phyloP scores from a whole-genome alignment of 2,329 filamentous ascomycete genomes.

The Leptographium radiaticola region DNA sequence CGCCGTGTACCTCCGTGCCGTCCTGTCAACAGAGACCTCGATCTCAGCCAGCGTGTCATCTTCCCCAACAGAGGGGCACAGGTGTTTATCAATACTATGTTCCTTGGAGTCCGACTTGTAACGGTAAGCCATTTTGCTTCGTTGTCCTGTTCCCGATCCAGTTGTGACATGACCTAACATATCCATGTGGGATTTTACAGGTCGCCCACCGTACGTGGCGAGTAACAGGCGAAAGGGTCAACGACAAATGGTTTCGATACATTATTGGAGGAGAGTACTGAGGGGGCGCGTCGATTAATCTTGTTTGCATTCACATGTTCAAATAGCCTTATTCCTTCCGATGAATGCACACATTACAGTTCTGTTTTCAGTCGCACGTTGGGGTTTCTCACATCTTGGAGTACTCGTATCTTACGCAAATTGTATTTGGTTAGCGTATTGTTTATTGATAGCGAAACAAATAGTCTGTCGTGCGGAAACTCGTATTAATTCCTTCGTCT shows the following conservation, averaged over 20 bases:
- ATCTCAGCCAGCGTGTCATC: conserved; percentile 10
- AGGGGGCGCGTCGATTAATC: not conserved
- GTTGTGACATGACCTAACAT: too few relatives aligned
- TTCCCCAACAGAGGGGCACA: conserved; percentile 8
- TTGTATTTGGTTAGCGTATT: too few relatives aligned
- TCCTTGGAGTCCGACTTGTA: conserved; percentile 13
- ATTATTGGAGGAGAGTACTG: conserved; percentile 37
- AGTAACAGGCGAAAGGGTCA: conserved; percentile 33
- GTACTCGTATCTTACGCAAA: too few relatives aligned
- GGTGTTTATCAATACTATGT: conserved; percentile 14
- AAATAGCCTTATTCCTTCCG: too few relatives aligned
- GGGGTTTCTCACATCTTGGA: too few relatives aligned
- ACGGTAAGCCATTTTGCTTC: conserved; percentile 6
- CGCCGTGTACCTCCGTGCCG: conserved; percentile 14
- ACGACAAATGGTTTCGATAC: conserved; percentile 32
- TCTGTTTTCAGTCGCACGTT: too few relatives aligned
- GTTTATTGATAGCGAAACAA: too few relatives aligned
- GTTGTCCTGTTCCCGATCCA: too few relatives aligned
- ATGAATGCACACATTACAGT: too few relatives aligned
- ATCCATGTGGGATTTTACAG: conserved; percentile 10
- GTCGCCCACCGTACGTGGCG: conserved; percentile 32
- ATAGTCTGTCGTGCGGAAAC: too few relatives aligned
- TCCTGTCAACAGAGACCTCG: conserved; percentile 11
- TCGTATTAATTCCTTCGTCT: too few relatives aligned
- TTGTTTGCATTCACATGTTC: not conserved